Conservation (phyloP, 2,329 filamentous ascomycete genomes). For the Talaromyces sp. region DNA sequence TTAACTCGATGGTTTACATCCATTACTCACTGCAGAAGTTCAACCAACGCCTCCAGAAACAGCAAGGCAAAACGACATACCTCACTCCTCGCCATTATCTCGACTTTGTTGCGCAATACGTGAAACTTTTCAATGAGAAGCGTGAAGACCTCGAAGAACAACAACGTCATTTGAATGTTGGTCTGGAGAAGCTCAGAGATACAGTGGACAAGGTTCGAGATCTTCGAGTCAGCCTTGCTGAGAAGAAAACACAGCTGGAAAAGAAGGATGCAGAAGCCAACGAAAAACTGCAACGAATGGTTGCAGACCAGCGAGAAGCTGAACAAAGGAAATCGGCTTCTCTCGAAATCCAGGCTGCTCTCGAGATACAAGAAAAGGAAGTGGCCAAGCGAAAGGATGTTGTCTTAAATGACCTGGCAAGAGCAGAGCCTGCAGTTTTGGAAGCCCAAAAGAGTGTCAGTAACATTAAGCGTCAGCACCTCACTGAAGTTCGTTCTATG, state of each 20-base stretch:
- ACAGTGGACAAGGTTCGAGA: slow-evolving; percentile 97
- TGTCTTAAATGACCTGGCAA: slow-evolving; percentile 79
- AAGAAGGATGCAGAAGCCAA: slow-evolving; percentile 93
- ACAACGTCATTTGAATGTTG: slow-evolving; percentile 95
- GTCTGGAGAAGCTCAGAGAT: slow-evolving; percentile 92
- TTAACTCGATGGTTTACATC: slow-evolving; percentile 99
- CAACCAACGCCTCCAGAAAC: slow-evolving; percentile 80
- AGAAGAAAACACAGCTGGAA: slow-evolving; percentile 91
- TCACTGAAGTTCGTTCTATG: slow-evolving; percentile 98
- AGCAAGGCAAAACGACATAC: slow-evolving; percentile 88
- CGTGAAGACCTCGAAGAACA: slow-evolving; percentile 97
- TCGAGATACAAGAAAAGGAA: slow-evolving; percentile 85
- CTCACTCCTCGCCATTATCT: slow-evolving; percentile 95
- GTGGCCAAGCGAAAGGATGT: slow-evolving; percentile 77
- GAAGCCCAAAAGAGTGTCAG: slow-evolving; percentile 94
- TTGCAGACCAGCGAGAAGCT: slow-evolving; percentile 89
- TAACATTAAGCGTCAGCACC: slow-evolving; percentile 95
- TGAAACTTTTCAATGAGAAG: slow-evolving; percentile 96
- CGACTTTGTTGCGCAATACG: slow-evolving; percentile 96
- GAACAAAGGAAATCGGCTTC: slow-evolving; percentile 86
- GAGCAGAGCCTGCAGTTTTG: slow-evolving; percentile 84
- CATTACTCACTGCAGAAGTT: slow-evolving; percentile 90
- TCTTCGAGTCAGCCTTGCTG: slow-evolving; percentile 78
- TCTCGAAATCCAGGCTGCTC: slow-evolving; percentile 76
- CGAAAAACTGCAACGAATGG: slow-evolving; percentile 95